Conservation (phyloP, 768 basidiomycete species). For the Auriscalpium orientale region DNA sequence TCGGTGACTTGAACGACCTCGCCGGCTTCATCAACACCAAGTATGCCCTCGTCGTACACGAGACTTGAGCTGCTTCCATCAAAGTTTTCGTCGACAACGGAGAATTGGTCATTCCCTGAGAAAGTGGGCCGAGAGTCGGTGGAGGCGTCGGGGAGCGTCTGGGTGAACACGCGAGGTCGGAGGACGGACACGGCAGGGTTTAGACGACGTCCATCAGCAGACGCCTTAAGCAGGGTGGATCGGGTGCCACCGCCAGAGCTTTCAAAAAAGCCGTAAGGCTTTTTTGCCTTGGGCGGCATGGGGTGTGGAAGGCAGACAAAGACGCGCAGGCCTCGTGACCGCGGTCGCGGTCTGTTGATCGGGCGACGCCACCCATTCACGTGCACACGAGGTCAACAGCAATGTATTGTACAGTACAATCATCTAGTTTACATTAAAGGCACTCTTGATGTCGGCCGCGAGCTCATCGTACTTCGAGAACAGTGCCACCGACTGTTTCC, state of each 20-base stretch:
- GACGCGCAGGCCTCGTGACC: no score
- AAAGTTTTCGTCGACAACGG: no score
- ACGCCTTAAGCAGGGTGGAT: background rate
- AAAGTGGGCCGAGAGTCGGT: background rate
- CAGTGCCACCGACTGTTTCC: background rate
- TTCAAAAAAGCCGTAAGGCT: background rate
- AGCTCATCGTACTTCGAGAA: background rate
- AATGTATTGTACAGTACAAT: no score
- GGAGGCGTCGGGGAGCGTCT: background rate
- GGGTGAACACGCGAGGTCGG: background rate
- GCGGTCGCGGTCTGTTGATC: no score
- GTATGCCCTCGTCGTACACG: background rate
- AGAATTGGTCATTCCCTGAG: background rate
- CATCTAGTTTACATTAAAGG: no score
- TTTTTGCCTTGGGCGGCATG: no score
- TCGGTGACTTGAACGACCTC: background rate
- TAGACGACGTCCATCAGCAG: background rate
- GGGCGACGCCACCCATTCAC: no score
- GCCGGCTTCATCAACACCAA: background rate
- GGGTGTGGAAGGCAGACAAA: no score
- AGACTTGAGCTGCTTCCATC: no score
- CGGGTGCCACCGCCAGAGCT: background rate
- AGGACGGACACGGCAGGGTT: no score
- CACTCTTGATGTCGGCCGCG: background rate
- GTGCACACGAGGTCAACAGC: no score